Percentiles rank a stretch among this genome's conserved stretches.
These are phyloP conservation scores for Karstenula rhodostoma DNA, from an alignment of 2,329 filamentous ascomycete genomes.

Conservation along the genomic window DNA sequence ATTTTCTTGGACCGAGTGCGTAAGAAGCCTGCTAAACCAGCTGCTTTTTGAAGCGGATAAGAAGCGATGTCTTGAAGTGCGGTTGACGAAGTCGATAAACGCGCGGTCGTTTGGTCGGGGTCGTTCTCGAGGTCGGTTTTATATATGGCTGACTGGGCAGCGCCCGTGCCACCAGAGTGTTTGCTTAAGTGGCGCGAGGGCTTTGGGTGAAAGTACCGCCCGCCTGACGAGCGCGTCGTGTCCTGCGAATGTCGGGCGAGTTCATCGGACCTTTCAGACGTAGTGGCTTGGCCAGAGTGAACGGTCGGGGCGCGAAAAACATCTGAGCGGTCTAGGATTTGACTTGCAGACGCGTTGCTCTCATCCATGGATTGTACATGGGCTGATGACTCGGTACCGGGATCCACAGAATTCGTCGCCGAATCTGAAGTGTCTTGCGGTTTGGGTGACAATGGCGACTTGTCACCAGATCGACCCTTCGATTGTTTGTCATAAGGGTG, in stretches of 20 bases:
- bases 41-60: slow-evolving; percentile 84
- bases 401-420: slow-evolving; percentile 76
- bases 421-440: slow-evolving; percentile 75
- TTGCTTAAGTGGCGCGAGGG: slow-evolving; percentile 24
- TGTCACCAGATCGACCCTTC: slow-evolving; percentile 59
- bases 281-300: slow-evolving; percentile 28
- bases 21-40: slow-evolving; percentile 82
- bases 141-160: slow-evolving; percentile 19
- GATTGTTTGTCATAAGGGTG: slow-evolving; percentile 62
- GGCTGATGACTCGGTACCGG: slow-evolving; percentile 74
- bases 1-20: slow-evolving; percentile 81
- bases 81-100: slow-evolving; percentile 56
- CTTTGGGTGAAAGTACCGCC: slow-evolving; percentile 26
- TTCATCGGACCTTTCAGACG: slow-evolving; percentile 33
- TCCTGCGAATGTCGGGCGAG: slow-evolving; percentile 46
- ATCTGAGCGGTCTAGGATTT: slow-evolving; percentile 86
- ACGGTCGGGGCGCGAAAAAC: slow-evolving; percentile 85
- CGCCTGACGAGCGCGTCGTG: slow-evolving; percentile 45
- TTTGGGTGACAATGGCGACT: slow-evolving; percentile 58
- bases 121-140: slow-evolving; percentile 38
- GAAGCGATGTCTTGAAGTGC: slow-evolving; percentile 70
- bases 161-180: slow-evolving; percentile 19
- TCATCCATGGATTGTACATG: slow-evolving; percentile 71
- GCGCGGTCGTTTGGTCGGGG: slow-evolving; percentile 31
- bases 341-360: slow-evolving; percentile 81